Conservation (phyloP, 1,284 basidiomycete genomes). For the Lentinula novae-zelandiae region DNA sequence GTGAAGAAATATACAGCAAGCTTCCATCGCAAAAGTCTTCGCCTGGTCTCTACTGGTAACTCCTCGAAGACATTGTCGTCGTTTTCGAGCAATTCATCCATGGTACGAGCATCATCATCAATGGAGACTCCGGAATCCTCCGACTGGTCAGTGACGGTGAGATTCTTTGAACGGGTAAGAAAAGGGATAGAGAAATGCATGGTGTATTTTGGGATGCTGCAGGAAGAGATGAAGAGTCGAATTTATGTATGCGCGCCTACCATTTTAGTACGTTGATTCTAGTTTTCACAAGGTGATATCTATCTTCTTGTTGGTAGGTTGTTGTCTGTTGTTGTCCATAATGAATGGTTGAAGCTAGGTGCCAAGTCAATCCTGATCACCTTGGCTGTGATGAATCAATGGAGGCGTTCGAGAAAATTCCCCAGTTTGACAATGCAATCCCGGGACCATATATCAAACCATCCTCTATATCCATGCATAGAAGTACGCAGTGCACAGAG, state of each 20-base stretch:
- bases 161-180: not conserved
- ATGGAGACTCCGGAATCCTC: not conserved
- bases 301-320: not conserved
- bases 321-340: not conserved
- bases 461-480: too few relatives aligned
- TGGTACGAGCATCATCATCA: not conserved
- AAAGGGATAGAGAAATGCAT: not conserved
- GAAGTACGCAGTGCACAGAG: too few relatives aligned
- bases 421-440: not conserved
- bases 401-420: not conserved
- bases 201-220: not conserved
- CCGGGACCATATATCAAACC: not conserved
- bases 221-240: not conserved
- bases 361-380: too few relatives aligned
- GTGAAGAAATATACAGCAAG: not conserved
- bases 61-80: not conserved
- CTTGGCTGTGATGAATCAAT: not conserved
- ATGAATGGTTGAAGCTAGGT: too few relatives aligned
- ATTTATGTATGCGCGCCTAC: too few relatives aligned
- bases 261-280: not conserved
- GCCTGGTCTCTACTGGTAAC: not conserved
- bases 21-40: not conserved
- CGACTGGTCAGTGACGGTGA: not conserved
- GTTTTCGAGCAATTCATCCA: not conserved
- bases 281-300: not conserved